Base-by-base conservation (phyloP, 441 rosid genomes). In the Populus tomentosa region DNA sequence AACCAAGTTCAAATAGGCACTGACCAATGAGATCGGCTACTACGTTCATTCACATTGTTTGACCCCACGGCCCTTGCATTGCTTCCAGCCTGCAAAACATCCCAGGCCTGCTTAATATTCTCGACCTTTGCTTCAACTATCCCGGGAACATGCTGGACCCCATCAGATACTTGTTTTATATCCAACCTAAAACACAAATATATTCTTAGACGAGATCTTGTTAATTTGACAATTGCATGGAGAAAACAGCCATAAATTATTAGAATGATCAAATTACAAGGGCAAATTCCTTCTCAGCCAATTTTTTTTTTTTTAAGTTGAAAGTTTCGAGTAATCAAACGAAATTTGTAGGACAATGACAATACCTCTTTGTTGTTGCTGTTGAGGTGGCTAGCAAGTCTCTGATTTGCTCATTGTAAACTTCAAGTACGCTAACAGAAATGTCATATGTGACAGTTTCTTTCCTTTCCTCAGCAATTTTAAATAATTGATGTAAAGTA, bases 1-100 rank as follows among this genome's bases (percentile, higher is more conserved):
- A 5, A 61, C 46, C 63, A 28, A 71, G 30, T 35, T 33, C 71
- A 75, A 73, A 71, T 46, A 50, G 69, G 50, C 67, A 65, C 72
- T n/a, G 69, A 93, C 96, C 97, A 93, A 81, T 93, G 97, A 53
- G 97, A 93, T 67, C 96, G 89, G 82, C 97, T 93, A 70, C 97
- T 93, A 76, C 91, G 93, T 85, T 91, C 97, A 75, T 93, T 93
- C 73, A 93, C 96, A 74, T 91, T 90, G 70, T 91, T 93, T 70
- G 96, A 93, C 71, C 96, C 96, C 80, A 91, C 92, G 63, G 92
- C 86, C 80, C 96, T 90, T 61, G 93, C 90, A 79, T 88, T 90
- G 79, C 96, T 91, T 74, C 96, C 97, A 63, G 86, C 85, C 80
- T 82, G 95, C 74, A 93, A 86, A 24, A 91, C 96, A 84, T 87